These are phyloP conservation scores for Leccinum olivaceopallidum DNA, from an alignment of 768 basidiomycete genomes.

Conservation along the genomic window DNA sequence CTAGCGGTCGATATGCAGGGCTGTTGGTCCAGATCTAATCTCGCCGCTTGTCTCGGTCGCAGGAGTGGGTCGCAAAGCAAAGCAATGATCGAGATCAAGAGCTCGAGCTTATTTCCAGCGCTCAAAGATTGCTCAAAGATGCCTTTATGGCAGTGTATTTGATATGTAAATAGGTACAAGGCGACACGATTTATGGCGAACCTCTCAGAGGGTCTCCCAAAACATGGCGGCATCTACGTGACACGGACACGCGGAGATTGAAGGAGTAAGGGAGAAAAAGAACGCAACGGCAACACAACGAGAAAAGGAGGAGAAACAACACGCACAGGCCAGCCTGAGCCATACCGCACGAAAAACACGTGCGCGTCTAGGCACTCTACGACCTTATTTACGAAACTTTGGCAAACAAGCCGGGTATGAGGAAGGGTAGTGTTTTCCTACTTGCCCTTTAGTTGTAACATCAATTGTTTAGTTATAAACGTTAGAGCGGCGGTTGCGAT, in stretches of 20 bases:
- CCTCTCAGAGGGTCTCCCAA: neutral
- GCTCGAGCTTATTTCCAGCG: neutral
- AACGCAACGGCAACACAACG: neutral
- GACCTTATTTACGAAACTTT: neutral
- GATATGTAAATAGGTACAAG: neutral
- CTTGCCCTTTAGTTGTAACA: neutral
- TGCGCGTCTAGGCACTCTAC: neutral
- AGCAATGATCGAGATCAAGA: neutral
- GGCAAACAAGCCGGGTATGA: neutral
- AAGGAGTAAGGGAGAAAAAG: neutral
- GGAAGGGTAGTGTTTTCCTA: neutral
- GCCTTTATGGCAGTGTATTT: neutral
- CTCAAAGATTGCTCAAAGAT: neutral
- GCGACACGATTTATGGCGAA: neutral
- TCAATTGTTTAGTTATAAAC: neutral
- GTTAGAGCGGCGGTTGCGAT: conserved; percentile 7
- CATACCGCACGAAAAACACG: neutral
- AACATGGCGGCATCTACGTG: neutral
- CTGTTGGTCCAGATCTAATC: neutral
- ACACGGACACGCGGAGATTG: conserved; percentile 1
- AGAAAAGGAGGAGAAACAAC: neutral
- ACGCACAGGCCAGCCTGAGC: conserved; percentile 1
- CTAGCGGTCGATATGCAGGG: neutral
- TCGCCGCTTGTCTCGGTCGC: neutral
- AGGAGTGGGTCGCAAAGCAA: neutral